Evolutionary conservation across 1,139 yeast species (phyloP).

Genomic region (Diutina siamensis): DNA sequence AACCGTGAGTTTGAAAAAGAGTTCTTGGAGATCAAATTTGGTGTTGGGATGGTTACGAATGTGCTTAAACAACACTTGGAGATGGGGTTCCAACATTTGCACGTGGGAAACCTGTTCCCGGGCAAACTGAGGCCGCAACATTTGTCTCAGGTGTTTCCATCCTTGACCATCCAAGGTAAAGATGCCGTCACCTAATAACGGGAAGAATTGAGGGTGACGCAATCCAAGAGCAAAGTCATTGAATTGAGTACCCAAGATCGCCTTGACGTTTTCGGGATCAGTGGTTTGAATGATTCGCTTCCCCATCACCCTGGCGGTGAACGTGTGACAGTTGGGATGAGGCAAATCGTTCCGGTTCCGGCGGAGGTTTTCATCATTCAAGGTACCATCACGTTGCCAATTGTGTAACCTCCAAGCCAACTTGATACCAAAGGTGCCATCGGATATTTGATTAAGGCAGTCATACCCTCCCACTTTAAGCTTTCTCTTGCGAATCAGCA

Average conservation of each 20-base stretch:
- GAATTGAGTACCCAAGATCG: constrained; percentile 18
- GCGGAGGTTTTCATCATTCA: no score
- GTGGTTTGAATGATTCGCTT: constrained; percentile 14
- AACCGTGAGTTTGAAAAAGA: constrained; percentile 17
- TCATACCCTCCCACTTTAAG: no score
- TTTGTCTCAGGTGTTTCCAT: constrained; percentile 47
- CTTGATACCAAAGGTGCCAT: no score
- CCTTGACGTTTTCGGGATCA: constrained; percentile 27
- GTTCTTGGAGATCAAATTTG: constrained; percentile 17
- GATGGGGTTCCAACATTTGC: constrained; percentile 33
- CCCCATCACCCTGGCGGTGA: constrained; percentile 7
- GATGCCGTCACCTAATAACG: constrained; percentile 45
- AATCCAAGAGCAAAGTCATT: constrained; percentile 33
- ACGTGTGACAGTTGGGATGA: no score
- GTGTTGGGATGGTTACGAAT: constrained; percentile 15
- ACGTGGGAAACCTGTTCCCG: constrained; percentile 45
- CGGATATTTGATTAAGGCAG: no score
- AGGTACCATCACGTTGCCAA: no score
- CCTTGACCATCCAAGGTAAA: constrained; percentile 44
- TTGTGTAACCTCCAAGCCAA: no score
- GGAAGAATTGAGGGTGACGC: constrained; percentile 30
- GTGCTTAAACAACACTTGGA: constrained; percentile 26
- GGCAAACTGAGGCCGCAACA: constrained; percentile 49
- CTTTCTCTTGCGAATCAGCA: no score
- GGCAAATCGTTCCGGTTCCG: no score